Conservation (phyloP, 176 grass and related monocot genomes). For the Leersia perrieri region DNA sequence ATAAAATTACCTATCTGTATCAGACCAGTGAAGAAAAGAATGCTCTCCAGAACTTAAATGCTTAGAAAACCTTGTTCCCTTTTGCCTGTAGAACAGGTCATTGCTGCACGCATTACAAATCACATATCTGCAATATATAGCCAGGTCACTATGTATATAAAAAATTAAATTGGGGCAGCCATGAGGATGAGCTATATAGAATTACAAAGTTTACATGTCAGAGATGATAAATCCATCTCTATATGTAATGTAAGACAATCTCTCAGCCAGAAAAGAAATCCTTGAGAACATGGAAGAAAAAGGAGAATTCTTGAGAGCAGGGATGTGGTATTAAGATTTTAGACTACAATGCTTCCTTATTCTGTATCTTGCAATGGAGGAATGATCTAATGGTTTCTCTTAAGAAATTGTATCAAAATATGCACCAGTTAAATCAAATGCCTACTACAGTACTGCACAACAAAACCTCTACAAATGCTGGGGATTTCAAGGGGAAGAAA, state of each 20-base stretch:
- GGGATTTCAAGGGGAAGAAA: background rate
- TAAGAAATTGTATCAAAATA: background rate
- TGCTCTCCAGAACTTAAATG: conserved; percentile 76
- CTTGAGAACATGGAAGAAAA: background rate
- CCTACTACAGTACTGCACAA: background rate
- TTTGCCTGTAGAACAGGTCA: conserved; percentile 83
- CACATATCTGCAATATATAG: conserved; percentile 72
- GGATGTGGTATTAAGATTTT: background rate
- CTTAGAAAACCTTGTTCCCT: conserved; percentile 76
- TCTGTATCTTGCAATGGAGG: background rate
- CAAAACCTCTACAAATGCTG: background rate
- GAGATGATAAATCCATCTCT: conserved; percentile 12
- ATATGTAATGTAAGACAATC: background rate
- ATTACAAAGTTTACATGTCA: background rate
- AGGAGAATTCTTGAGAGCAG: background rate
- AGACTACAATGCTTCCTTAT: background rate
- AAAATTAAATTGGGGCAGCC: conserved; percentile 8
- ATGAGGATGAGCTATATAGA: conserved; percentile 2
- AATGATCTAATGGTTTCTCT: background rate
- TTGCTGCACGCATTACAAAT: conserved; percentile 97
- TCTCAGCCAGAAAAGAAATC: background rate
- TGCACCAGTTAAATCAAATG: conserved; percentile 1
- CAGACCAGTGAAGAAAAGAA: conserved; percentile 92
- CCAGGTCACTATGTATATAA: background rate
- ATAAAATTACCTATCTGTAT: conserved; percentile 66